Base-by-base conservation (phyloP, 1,284 basidiomycete species). In the Flammula alnicola region DNA sequence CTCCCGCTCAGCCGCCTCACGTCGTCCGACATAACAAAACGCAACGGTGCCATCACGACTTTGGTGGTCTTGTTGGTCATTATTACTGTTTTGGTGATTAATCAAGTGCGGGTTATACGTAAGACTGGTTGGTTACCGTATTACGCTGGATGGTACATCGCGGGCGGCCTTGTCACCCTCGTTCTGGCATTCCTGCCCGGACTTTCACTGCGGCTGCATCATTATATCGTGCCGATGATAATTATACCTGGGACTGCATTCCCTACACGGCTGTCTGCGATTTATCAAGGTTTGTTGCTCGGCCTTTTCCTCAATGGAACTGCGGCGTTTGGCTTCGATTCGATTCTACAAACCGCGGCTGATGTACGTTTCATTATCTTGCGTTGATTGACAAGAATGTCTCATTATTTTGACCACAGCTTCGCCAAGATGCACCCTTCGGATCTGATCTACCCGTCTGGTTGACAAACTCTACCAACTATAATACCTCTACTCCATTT, bases 101-200 rank as follows among this genome's bases (percentile, higher is more conserved):
- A 93, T 63, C 93, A 95, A 69, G 63, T 89, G 5, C 77, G 89
- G n/a, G 83, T 93, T 33, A 88, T 94, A 49, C 81, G 92, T 42
- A 87, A 88, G 66, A 91, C 88, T 0, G 91, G 93, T 0, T 89
- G 85, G 80, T 70, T 95, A 23, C 83, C 85, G 3, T 79, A 86
- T 61, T 94, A 93, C 63, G 58, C 83, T 16, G 74, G 73, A 5
- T 90, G 88, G 84, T 88, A 88, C 62, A 67, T 83, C 23, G 61
- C 78, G 8, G 90, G 88, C 3, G 91, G 82, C 1, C 65, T 91
- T 11, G 74, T 87, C 30, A 65, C 81, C 11, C 67, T 90, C 6
- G 79, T 94, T 4, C 67, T 93, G 25, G 80, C 86, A 1, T 75
- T 83, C 36, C 73, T 95, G 22, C 93, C 93, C 8, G 83, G 77